A percentile compares a stretch with the other conserved stretches of the same genome.
Evolutionary conservation across 495 filamentous ascomycete species (phyloP).

Genomic region (Lentithecium fluviatile): DNA sequence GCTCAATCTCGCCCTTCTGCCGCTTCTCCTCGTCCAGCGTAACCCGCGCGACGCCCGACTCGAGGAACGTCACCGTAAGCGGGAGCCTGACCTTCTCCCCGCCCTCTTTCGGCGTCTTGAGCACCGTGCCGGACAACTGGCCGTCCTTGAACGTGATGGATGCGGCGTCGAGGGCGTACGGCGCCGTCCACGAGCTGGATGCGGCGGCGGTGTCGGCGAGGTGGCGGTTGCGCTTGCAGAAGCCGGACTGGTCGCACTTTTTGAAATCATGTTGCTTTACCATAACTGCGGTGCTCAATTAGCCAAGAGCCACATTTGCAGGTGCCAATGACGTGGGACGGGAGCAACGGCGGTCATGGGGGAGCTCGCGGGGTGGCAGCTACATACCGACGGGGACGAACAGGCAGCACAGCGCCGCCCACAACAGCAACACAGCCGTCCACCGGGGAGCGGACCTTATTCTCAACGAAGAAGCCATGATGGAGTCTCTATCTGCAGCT

Average conservation of each 20-base stretch:
- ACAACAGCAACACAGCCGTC: constrained; percentile 34
- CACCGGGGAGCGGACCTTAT: constrained; percentile 21
- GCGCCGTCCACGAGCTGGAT: constrained; percentile 70
- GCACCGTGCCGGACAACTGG: constrained; percentile 70
- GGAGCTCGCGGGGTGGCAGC: background rate
- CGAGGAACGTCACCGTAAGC: constrained; percentile 79
- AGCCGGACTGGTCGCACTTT: constrained; percentile 89
- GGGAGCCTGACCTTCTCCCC: constrained; percentile 72
- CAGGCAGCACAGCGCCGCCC: constrained; percentile 32
- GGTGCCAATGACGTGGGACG: too few relatives aligned
- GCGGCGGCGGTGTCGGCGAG: constrained; percentile 74
- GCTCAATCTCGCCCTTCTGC: constrained; percentile 81
- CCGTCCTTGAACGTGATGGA: constrained; percentile 76
- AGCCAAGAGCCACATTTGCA: background rate
- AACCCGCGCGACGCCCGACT: constrained; percentile 83
- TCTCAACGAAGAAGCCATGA: constrained; percentile 11
- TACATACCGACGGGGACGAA: constrained; percentile 40
- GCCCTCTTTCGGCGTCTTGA: constrained; percentile 68
- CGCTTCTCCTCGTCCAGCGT: constrained; percentile 87
- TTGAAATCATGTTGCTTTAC: constrained; percentile 98
- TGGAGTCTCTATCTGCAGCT: constrained; percentile 5
- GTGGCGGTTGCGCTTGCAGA: constrained; percentile 90
- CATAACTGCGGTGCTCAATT: constrained; percentile 51
- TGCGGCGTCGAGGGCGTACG: constrained; percentile 72
- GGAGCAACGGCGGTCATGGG: too few relatives aligned